phyloP scores from a whole-genome alignment of 169 alveolate species.

The Plasmodium cynomolgi region DNA sequence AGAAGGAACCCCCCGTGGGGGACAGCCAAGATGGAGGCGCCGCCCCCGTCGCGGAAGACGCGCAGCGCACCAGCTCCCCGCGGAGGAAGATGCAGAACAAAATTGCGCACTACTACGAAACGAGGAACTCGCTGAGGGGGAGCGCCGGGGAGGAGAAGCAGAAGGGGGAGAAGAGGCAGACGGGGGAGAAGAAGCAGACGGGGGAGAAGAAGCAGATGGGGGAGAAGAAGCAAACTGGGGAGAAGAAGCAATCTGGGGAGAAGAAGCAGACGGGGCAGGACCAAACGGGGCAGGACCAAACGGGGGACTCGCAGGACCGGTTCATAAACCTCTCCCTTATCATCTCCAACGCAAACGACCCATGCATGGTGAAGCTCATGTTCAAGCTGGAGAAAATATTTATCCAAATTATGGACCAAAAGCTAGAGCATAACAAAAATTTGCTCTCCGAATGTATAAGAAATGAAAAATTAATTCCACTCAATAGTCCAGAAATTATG shows the following conservation, averaged over 20 bases:
- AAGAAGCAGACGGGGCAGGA: not conserved
- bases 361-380: constrained; percentile 73
- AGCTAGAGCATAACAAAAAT: constrained; percentile 38
- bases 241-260: not conserved
- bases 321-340: constrained; percentile 48
- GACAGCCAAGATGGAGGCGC: not conserved
- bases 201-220: not conserved
- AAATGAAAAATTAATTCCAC: constrained; percentile 60
- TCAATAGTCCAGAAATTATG: constrained; percentile 46
- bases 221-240: not conserved
- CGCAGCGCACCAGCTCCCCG: not conserved
- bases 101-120: constrained; percentile 32
- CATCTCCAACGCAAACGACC: constrained; percentile 57
- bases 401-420: constrained; percentile 54
- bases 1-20: not conserved
- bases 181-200: not conserved
- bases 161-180: not conserved
- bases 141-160: not conserved
- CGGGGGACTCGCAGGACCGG: not conserved
- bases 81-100: constrained; percentile 24
- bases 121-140: constrained; percentile 5
- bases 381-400: constrained; percentile 57
- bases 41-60: not conserved
- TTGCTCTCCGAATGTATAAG: constrained; percentile 28
- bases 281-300: not conserved